Percentiles rank a stretch among this genome's conserved stretches.
These are phyloP conservation scores for Trichoderma gracile DNA, from an alignment of 2,329 filamentous ascomycete genomes.

Conservation along the genomic window DNA sequence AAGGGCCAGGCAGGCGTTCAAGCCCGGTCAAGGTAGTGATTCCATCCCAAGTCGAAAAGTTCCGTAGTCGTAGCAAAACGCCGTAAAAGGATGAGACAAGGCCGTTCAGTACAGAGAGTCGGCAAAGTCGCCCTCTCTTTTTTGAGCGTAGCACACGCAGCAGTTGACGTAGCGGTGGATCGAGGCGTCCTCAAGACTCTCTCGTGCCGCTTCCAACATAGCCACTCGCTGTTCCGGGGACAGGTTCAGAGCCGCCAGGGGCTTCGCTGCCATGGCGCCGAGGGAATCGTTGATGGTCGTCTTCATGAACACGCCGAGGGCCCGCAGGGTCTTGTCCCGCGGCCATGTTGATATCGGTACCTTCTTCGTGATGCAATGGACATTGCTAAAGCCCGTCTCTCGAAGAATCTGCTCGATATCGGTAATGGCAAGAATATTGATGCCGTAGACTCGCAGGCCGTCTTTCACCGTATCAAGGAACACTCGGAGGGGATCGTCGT, in stretches of 20 bases:
- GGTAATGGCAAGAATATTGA: slow-evolving; percentile 41
- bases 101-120: slow-evolving; percentile 13
- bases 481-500: slow-evolving; percentile 42
- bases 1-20: not conserved
- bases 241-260: slow-evolving; percentile 43
- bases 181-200: slow-evolving; percentile 39
- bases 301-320: slow-evolving; percentile 48
- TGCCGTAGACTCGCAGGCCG: slow-evolving; percentile 42
- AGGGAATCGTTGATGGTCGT: slow-evolving; percentile 45
- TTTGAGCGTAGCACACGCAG: slow-evolving; percentile 48
- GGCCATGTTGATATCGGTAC: slow-evolving; percentile 51
- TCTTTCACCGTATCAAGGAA: slow-evolving; percentile 39
- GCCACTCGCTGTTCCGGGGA: slow-evolving; percentile 39
- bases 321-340: slow-evolving; percentile 43
- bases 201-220: slow-evolving; percentile 37
- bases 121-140: slow-evolving; percentile 29
- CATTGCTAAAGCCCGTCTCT: slow-evolving; percentile 47
- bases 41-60: not conserved
- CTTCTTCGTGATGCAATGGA: slow-evolving; percentile 45
- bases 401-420: slow-evolving; percentile 42
- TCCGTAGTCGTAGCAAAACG: slow-evolving; percentile 16
- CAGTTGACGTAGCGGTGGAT: slow-evolving; percentile 48
- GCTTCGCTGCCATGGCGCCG: slow-evolving; percentile 45
- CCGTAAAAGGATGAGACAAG: not conserved
- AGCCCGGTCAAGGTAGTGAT: not conserved